These are phyloP conservation scores for Colletotrichum godetiae DNA, from an alignment of 2,329 filamentous ascomycete genomes.

Conservation along the genomic window DNA sequence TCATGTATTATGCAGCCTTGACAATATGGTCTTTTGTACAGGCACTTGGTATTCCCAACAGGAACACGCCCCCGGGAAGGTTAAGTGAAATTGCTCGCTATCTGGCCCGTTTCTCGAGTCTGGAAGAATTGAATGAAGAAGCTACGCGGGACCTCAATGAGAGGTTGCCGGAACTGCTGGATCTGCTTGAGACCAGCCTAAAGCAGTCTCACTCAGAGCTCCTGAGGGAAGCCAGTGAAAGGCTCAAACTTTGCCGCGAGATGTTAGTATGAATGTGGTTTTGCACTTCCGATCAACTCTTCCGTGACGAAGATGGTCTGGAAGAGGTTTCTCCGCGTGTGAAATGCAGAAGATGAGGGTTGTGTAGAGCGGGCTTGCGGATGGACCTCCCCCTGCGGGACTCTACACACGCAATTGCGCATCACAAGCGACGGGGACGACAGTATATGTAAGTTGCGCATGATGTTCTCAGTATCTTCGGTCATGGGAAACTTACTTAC, in stretches of 20 bases:
- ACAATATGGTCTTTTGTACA: slow-evolving; percentile 91
- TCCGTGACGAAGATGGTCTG: not conserved
- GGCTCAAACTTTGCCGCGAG: slow-evolving; percentile 78
- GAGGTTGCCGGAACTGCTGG: slow-evolving; percentile 58
- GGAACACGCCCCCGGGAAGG: slow-evolving; percentile 27
- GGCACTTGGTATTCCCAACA: slow-evolving; percentile 67
- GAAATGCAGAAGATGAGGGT: not conserved
- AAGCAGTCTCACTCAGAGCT: slow-evolving; percentile 70
- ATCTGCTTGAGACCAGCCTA: slow-evolving; percentile 55
- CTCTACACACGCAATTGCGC: too few relatives aligned
- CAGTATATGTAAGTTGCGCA: not conserved
- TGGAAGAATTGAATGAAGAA: slow-evolving; percentile 76
- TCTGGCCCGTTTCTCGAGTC: slow-evolving; percentile 72
- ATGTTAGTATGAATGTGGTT: slow-evolving; percentile 44
- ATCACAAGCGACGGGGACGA: too few relatives aligned
- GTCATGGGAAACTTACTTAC: too few relatives aligned
- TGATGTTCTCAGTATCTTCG: too few relatives aligned
- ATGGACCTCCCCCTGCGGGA: too few relatives aligned
- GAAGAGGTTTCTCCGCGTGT: not conserved
- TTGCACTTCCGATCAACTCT: not conserved
- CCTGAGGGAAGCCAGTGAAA: slow-evolving; percentile 78
- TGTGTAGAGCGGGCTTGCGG: not conserved
- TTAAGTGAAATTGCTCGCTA: slow-evolving; percentile 54
- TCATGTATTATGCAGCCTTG: slow-evolving; percentile 87
- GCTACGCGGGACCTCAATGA: slow-evolving; percentile 74